phyloP scores from a whole-genome alignment of 2,329 filamentous ascomycete genomes.

The Trichophyton rubrum region DNA sequence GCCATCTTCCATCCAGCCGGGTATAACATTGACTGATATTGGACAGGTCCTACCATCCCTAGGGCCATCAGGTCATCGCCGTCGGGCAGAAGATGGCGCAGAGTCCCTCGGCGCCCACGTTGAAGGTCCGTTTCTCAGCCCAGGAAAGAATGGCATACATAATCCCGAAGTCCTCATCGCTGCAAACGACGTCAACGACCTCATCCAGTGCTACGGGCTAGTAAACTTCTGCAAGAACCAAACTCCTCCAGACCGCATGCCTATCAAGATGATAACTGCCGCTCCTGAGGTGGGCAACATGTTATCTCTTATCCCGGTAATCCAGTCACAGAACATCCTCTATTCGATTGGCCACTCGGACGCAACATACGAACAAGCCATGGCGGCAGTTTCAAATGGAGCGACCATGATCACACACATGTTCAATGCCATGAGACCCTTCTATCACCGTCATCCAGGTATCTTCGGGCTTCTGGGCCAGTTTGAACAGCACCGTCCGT shows the following conservation, averaged over 20 bases:
- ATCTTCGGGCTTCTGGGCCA: slow-evolving; percentile 75
- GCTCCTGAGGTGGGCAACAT: slow-evolving; percentile 71
- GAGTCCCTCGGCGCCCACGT: slow-evolving; percentile 84
- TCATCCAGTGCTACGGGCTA: slow-evolving; percentile 46
- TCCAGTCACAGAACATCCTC: slow-evolving; percentile 54
- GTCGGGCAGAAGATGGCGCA: slow-evolving; percentile 54
- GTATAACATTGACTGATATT: neutral
- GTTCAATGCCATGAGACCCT: slow-evolving; percentile 85
- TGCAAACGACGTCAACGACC: slow-evolving; percentile 49
- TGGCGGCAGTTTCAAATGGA: slow-evolving; percentile 56
- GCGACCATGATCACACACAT: slow-evolving; percentile 85
- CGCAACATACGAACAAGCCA: slow-evolving; percentile 72
- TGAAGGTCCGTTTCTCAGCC: slow-evolving; percentile 78
- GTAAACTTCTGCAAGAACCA: slow-evolving; percentile 44
- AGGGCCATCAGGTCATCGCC: slow-evolving; percentile 52
- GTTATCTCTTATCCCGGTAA: slow-evolving; percentile 52
- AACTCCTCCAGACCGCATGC: slow-evolving; percentile 6
- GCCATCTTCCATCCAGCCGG: slow-evolving; percentile 1
- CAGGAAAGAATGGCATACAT: slow-evolving; percentile 77
- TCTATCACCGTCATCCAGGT: slow-evolving; percentile 83
- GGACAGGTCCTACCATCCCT: slow-evolving; percentile 55
- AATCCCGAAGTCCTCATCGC: slow-evolving; percentile 57
- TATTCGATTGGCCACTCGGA: slow-evolving; percentile 79
- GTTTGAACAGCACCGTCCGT: slow-evolving; percentile 48
- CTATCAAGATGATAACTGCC: slow-evolving; percentile 69